Conservation (phyloP, 306 rosid species). For the barrel medic (Medicago truncatula) region DNA sequence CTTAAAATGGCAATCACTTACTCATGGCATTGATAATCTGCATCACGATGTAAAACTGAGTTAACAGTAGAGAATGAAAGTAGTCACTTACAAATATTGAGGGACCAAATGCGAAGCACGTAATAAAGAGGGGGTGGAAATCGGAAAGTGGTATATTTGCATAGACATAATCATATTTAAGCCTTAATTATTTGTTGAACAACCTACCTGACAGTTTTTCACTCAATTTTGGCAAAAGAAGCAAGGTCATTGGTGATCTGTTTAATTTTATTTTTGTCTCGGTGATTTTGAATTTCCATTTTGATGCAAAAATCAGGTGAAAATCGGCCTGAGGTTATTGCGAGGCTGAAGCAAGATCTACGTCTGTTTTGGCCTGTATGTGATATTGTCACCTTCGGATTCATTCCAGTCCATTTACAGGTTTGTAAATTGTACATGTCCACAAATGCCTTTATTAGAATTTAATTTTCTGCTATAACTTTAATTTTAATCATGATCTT, state of each 20-base stretch:
- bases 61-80: background rate
- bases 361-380: conserved; percentile 80
- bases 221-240: conserved; percentile 8
- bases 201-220: background rate
- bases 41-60: background rate
- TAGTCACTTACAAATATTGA: background rate
- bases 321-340: conserved; percentile 50
- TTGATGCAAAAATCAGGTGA: conserved; percentile 61
- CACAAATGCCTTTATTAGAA: background rate
- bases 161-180: background rate
- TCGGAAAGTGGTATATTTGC: too few relatives aligned
- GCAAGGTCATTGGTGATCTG: background rate
- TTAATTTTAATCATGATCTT: conserved; percentile 4
- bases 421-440: conserved; percentile 46
- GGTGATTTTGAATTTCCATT: conserved; percentile 35
- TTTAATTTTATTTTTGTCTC: background rate
- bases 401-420: conserved; percentile 73
- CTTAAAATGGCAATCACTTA: background rate
- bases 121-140: background rate
- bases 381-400: conserved; percentile 73
- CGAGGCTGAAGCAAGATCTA: conserved; percentile 68
- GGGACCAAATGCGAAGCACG: background rate
- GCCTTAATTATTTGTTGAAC: background rate
- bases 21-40: too few relatives aligned
- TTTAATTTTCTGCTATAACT: conserved; percentile 32